Evolutionary conservation across 352 stramenopile genomes (phyloP), one percentile per base, ranked within the genome.

Genomic region (Pythium phragmiticola): DNA sequence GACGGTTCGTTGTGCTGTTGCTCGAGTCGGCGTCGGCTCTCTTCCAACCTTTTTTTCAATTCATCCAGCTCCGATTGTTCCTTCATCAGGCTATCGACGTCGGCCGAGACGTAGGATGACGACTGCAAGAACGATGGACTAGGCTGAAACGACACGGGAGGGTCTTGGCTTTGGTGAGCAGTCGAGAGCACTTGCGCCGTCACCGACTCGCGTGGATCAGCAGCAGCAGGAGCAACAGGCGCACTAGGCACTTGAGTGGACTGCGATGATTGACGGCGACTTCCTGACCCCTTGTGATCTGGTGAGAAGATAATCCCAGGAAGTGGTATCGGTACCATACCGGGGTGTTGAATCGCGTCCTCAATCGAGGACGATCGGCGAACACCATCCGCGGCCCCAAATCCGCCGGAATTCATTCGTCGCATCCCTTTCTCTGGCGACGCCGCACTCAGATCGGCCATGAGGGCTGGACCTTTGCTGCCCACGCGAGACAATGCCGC

Each of bases 61-160:
- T 74, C 66, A 13, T 77, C 81, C 43, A 92, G 65, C 21, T 89
- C 84, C 7, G 75, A 82, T 56, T 92, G 84, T 21, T 92, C 75
- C 48, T 90, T 87, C 65, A 88, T 86, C 43, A 92, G 28, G 7
- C 63, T 71, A 26, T 88, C 78, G 66, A 85, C 80, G 34, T 89
- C 80, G 0, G 55, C 72, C 37, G 81, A 81, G 14, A 78, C 45
- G 11, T 63, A 66, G 7, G 50, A 19, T 26, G 68, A 34, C 1
- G 66, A 61, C 1, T 60, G 42, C 8, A 53, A 55, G 19, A n/a
- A 47, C 4, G 57, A 66, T 23, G 30, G 33, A 6, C 41, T 48
- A 3, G 65, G 57, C 1, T 21, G 46, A 7, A 58, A 54, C 26
- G 61, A 62, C 4, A 54, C 33, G 7, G 34, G 34, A 19, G 39